Percentiles rank a stretch among this genome's conserved stretches.
Conservation (phyloP, 805 yeast species). For the Metschnikowia kunwiensis region DNA sequence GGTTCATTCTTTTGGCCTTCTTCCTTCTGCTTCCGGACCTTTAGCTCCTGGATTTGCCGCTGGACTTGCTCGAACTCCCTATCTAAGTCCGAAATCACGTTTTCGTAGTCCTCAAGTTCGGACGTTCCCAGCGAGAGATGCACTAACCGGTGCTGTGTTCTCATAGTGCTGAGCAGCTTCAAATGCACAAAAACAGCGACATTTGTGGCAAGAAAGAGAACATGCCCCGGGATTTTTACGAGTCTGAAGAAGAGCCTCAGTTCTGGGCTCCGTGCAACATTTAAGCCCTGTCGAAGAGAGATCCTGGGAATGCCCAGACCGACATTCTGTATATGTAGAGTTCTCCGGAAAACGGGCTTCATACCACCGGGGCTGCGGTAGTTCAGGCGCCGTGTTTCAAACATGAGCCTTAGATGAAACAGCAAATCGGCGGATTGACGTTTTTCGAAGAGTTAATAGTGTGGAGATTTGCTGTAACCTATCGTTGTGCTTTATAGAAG, state of each 20-base stretch:
- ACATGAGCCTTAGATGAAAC: too few relatives aligned
- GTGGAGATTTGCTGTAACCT: too few relatives aligned
- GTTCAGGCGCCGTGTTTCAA: not conserved
- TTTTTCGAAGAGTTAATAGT: too few relatives aligned
- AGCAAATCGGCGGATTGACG: too few relatives aligned
- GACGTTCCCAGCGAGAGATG: constrained; percentile 11
- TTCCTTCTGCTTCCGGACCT: constrained; percentile 1
- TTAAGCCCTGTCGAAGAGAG: constrained; percentile 8
- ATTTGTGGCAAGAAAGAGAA: constrained; percentile 18
- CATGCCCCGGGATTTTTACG: constrained; percentile 18
- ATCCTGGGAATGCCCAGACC: constrained; percentile 4
- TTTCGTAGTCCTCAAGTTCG: constrained; percentile 16
- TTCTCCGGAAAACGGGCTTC: constrained; percentile 3
- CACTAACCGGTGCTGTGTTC: constrained; percentile 7
- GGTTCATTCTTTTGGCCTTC: too few relatives aligned
- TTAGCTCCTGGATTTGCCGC: constrained; percentile 9
- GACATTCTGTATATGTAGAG: constrained; percentile 13
- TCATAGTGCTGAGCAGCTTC: constrained; percentile 13
- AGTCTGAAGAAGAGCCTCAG: constrained; percentile 13
- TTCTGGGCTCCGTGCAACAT: constrained; percentile 9
- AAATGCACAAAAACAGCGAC: constrained; percentile 18
- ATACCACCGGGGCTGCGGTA: not conserved
- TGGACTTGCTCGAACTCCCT: constrained; percentile 12
- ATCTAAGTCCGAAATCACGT: constrained; percentile 16
- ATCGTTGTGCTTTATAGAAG: too few relatives aligned